Base-by-base conservation (phyloP, 768 basidiomycete genomes). In the Kwoniella shandongensis region DNA sequence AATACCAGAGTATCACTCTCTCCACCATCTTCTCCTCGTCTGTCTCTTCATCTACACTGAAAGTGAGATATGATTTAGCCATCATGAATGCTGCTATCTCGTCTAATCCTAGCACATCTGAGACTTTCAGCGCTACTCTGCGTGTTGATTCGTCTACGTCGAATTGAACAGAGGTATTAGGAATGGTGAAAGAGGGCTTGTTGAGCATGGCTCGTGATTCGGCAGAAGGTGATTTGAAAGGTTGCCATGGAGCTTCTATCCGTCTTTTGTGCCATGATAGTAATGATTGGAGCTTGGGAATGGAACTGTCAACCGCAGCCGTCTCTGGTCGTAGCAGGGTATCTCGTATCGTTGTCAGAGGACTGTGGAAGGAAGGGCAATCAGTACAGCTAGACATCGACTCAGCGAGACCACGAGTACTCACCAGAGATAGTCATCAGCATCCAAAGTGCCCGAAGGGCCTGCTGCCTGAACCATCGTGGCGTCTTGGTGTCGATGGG, bases 21-120 rank as follows among this genome's bases (percentile, higher is more conserved):
- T 85, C 83, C 26, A 89, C 79, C 59, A 53, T 47, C 26, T 38
- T 51, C 15, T 35, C 59, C 13, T 63, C 52, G 10, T 77, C 78
- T 6, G 73, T 73, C 44, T 78, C 76, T n/a, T 83, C 79, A 17
- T 61, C 58, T 4, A 57, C 29, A 17, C 71, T 90, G 87, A 77
- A 87, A 86, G 8, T 88, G 78, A 42, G n/a, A 68, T 88, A 92
- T 0, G 88, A 86, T 12, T 86, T 84, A 20, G 90, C 78, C 4
- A 93, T 81, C 3, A 86, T 78, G 40, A 88, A 80, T 0, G 89
- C 85, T n/a, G 87, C 84, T 1, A 91, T 79, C 67, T 93, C 84
- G 77, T 93, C 89, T 22, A 94, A 84, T 26, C 83, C 79, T 73
- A 90, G 86, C 57, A 81, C 81, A 40, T 80, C 73, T 77, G 90